Conservation (phyloP, 371 early-diverging fungal genomes). For the Phascolomyces articulosus region DNA sequence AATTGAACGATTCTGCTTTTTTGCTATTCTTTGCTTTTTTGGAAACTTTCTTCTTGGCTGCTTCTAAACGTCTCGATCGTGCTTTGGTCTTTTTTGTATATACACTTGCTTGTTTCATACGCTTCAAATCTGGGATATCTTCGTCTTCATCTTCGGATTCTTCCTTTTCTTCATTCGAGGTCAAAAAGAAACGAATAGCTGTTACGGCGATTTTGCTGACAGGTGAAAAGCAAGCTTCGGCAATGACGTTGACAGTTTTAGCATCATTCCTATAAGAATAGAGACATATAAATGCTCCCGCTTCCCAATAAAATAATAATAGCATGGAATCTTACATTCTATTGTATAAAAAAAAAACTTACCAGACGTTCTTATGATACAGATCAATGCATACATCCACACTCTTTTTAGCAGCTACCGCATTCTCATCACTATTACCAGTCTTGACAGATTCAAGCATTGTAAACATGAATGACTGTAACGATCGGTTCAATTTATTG, state of each 20-base stretch:
- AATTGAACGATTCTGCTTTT: slow-evolving; percentile 82
- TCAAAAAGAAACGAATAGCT: slow-evolving; percentile 94
- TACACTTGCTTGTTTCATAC: slow-evolving; percentile 74
- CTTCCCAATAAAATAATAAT: too few species aligned
- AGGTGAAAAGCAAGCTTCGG: slow-evolving; percentile 93
- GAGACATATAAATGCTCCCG: too few species aligned
- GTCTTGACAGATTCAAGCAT: slow-evolving; percentile 69
- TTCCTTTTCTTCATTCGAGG: slow-evolving; percentile 73
- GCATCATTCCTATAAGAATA: slow-evolving; percentile 74
- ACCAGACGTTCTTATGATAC: slow-evolving; percentile 94
- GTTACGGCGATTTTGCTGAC: slow-evolving; percentile 88
- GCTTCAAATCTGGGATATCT: slow-evolving; percentile 64
- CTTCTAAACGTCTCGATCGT: slow-evolving; percentile 72
- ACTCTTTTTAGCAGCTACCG: slow-evolving; percentile 91
- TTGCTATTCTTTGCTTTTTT: slow-evolving; percentile 62
- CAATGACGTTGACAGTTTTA: slow-evolving; percentile 97
- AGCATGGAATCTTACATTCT: too few species aligned
- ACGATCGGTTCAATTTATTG: slow-evolving; percentile 93
- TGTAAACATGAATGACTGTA: slow-evolving; percentile 96
- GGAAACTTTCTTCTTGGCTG: slow-evolving; percentile 69
- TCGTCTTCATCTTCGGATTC: slow-evolving; percentile 67
- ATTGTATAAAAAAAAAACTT: slow-evolving; percentile 2
- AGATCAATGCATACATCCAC: slow-evolving; percentile 95
- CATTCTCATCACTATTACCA: slow-evolving; percentile 69
- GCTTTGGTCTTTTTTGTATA: slow-evolving; percentile 87